Evolutionary conservation across 129 eudicot genomes (phyloP), one percentile per base, ranked within the genome.

Genomic region (Tanacetum coccineum): DNA sequence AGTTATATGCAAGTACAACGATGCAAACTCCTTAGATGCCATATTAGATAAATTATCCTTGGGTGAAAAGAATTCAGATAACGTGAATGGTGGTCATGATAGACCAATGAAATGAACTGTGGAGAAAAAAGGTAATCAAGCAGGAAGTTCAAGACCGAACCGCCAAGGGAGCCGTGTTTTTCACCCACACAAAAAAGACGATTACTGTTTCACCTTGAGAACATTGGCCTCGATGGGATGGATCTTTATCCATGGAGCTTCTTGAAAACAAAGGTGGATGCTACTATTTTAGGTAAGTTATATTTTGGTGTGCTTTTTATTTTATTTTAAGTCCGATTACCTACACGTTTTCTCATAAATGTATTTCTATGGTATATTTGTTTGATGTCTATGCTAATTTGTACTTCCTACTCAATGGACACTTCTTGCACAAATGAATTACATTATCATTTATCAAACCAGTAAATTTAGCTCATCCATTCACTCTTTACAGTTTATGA

Each of bases 171-270:
- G 92, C 79, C 91, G 95, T 10, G 95, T 85, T 67, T 73, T 61
- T 56, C 84, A 84, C 62, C 64, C 51, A 22, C 82, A 81, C 62
- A n/a, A 80, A 86, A 49, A 92, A 76, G 80, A 81, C 85, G 17
- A 73, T 86, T 58, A 85, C 88, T 50, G 85, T 88, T 58, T 67
- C 91, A 65, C 89, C 95, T n/a, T 85, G 83, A 10, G 95, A 88
- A 4, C 89, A 92, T 74, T 92, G 98, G 98, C 92, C 98, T 44
- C 82, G 95, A 40, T 92, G 96, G 96, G 96, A 86, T 78, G 98
- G 98, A 20, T 88, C 91, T 65, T 54, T 92, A 59, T 81, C 87
- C 52, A 92, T 92, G 98, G 91, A 86, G 79, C 85, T 84, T 70
- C 64, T 92, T 72, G 92, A 84, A 79, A 79, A 76, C 10, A 82